phyloP scores from a whole-genome alignment of 805 yeast genomes.

The Blastobotrys terrestris region DNA sequence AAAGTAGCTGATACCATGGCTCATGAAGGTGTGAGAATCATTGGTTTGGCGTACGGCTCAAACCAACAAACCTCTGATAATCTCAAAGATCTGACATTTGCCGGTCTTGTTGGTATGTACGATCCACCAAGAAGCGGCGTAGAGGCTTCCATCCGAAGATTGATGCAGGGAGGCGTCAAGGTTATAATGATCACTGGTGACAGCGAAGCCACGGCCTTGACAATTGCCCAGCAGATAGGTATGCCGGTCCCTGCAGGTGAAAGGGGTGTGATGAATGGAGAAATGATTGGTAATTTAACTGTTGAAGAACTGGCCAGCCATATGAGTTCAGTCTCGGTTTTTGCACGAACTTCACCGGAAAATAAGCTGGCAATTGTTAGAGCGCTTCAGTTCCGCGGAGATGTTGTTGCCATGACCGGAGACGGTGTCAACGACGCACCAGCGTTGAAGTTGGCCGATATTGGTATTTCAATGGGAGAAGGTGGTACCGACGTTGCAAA shows the following conservation, averaged over 20 bases:
- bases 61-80: conserved; percentile 25
- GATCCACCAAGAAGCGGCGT: conserved; percentile 97
- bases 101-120: conserved; percentile 91
- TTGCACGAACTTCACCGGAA: conserved; percentile 94
- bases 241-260: conserved; percentile 60
- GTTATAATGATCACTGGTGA: conserved; percentile 99
- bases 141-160: conserved; percentile 59
- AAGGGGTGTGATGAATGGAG: conserved; percentile 76
- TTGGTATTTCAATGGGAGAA: conserved; percentile 66
- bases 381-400: conserved; percentile 53
- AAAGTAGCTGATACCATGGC: conserved; percentile 64
- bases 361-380: conserved; percentile 86
- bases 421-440: conserved; percentile 66
- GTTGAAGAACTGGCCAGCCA: conserved; percentile 70
- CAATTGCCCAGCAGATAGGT: conserved; percentile 85
- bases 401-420: conserved; percentile 58
- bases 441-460: conserved; percentile 55
- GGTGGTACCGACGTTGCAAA: conserved; percentile 98
- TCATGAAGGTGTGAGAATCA: conserved; percentile 74
- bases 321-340: conserved; percentile 76
- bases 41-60: conserved; percentile 63
- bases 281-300: conserved; percentile 64
- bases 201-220: conserved; percentile 76
- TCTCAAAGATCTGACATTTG: conserved; percentile 57
- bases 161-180: conserved; percentile 90